phyloP scores from a whole-genome alignment of 2,329 filamentous ascomycete species.

The Cytospora schulzeri region DNA sequence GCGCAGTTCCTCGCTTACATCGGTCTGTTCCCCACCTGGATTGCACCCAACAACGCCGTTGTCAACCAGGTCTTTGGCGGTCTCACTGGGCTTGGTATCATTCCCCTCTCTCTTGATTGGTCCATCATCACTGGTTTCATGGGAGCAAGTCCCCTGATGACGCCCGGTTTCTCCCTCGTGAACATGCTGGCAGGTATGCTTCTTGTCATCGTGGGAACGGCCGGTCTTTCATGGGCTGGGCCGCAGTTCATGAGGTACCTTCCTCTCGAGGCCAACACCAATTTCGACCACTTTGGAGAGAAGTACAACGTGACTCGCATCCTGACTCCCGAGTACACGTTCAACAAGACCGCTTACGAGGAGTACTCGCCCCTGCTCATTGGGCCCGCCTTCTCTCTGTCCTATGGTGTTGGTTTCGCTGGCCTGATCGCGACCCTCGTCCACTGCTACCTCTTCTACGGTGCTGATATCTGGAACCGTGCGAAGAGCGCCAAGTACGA shows the following conservation, averaged over 20 bases:
- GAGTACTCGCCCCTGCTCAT: conserved; percentile 1
- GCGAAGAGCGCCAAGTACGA: conserved; percentile 15
- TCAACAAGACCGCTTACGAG: conserved; percentile 17
- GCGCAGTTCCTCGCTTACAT: conserved; percentile 13
- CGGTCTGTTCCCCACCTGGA: conserved; percentile 14
- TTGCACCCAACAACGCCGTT: conserved; percentile 6
- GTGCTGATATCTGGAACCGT: conserved; percentile 32
- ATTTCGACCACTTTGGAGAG: conserved; percentile 6
- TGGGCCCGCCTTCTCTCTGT: conserved; percentile 2
- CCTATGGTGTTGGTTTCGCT: conserved; percentile 14
- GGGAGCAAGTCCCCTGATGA: conserved; percentile 10
- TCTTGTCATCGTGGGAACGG: conserved; percentile 5
- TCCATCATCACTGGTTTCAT: conserved; percentile 15
- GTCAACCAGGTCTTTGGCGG: conserved; percentile 20
- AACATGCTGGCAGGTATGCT: conserved; percentile 17
- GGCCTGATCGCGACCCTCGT: conserved; percentile 9
- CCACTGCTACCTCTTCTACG: conserved; percentile 28
- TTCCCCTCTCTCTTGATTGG: conserved; percentile 16
- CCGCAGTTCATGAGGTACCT: conserved; percentile 13
- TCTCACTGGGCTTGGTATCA: conserved; percentile 3
- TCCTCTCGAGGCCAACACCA: conserved; percentile 10
- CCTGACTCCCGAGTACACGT: conserved; percentile 7
- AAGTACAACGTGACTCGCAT: conserved; percentile 2
- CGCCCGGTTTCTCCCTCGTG: conserved; percentile 8
- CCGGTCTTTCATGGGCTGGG: conserved; percentile 13